Base-by-base conservation (phyloP, 768 basidiomycete species). In the Tylopilus sp. region DNA sequence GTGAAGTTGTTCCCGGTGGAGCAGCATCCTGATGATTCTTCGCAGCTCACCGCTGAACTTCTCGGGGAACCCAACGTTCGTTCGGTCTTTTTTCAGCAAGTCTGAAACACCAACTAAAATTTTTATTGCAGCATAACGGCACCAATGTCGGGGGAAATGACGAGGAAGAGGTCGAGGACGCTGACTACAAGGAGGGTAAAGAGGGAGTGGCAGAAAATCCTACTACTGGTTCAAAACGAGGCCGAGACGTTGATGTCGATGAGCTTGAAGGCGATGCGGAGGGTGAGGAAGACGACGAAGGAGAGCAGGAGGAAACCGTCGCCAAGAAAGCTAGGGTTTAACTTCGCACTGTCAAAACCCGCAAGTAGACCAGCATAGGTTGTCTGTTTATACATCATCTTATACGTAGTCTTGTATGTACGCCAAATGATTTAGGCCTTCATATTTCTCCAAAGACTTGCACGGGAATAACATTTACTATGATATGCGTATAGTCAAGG, bases 251-350 rank as follows among this genome's bases (percentile, higher is more conserved):
- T 16, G 63, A 63, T 17, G 68, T 11, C 13, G 63, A 63, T 17
- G 68, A 65, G 9, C 58, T 69, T 30, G 62, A 56, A 12, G 56
- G 22, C 4, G 53, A 55, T 22, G 45, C 24, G 5, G 16, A 22
- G 11, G 50, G 41, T 11, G 68, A 61, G 0, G 66, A 56, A 2
- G 55, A 54, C 0, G 46, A 47, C 0, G 57, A 40, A 3, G 61
- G 45, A 21, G 36, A 2, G 1, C 58, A 54, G 21, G 57, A 33
- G 10, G 37, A 55, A 50, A 54, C 19, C 12, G 53, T 29, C 12
- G 6, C 54, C 9, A 69, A 69, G 52, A 69, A 69, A 46, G 58
- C 48, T 13, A 71, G 43, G 49, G 69, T 69, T 41, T 67, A 56
- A 45, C 47, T 31, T 21, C 19, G 9, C 45, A 16, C 16, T 14